Base-by-base conservation (phyloP, 2,329 filamentous ascomycete species). In the Bipolaris bicolor region DNA sequence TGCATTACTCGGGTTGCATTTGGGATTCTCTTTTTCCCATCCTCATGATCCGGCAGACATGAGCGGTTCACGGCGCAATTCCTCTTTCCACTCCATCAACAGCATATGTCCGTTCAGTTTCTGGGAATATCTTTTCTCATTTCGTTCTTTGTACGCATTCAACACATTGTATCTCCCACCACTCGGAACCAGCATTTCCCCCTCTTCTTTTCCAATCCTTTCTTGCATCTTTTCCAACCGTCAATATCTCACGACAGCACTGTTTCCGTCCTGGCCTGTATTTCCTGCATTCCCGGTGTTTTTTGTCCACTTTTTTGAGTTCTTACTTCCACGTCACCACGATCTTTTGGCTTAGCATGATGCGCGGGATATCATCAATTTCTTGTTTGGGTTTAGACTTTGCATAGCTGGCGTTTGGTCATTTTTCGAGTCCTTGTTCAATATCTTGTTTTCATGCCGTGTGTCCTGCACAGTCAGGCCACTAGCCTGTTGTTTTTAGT, bases 341-440 rank as follows among this genome's bases (percentile, higher is more conserved):
- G 33, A 51, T 53, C n/a, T 36, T 34, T 45, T 48, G 24, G 9
- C 18, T 49, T 58, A 39, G 54, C 43, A 54, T 55, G 53, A 49
- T 49, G 53, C 40, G 45, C 44, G 46, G 41, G 10, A n/a, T 15
- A 44, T 29, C 24, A 40, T 31, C 34, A 34, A 34, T 34, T 26
- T 26, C 40, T 49, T 55, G 36, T 47, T 60, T 50, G 24, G 16
- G 45, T 16, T 24, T 54, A 41, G 37, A 57, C 39, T 37, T 48
- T 54, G 62, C 53, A 61, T 62, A 18, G 43, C 15, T 41, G 57
- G 62, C 39, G 52, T 55, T 59, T 29, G 40, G 15, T 48, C 43
- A 45, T 39, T 29, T 36, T 52, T 45, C 39, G 43, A 7, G 24
- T 53, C n/a, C 45, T 29, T 41, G 37, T 58, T 56, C 31, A 37